phyloP scores from a whole-genome alignment of 331 rosid genomes.

The Phaseolus coccineus region DNA sequence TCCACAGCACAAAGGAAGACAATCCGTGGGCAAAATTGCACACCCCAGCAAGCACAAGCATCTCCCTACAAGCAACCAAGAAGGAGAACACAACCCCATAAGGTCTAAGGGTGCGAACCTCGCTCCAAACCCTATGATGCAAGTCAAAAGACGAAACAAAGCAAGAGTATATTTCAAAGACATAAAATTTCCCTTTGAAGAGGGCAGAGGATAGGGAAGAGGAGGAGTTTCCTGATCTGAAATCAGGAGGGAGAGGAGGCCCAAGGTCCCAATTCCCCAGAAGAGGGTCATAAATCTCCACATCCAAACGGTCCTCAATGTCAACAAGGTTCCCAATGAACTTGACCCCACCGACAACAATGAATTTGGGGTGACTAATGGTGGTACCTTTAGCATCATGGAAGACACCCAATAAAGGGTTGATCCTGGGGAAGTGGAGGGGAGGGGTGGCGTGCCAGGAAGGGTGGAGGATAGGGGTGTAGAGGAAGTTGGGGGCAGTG shows the following conservation, averaged over 20 bases:
- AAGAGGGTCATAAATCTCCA: conserved; percentile 67
- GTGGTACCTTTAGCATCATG: not conserved
- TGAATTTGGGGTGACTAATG: conserved; percentile 46
- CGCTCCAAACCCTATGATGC: conserved; percentile 60
- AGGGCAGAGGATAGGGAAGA: conserved; percentile 73
- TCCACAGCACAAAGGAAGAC: conserved; percentile 73
- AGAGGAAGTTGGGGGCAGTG: conserved; percentile 70
- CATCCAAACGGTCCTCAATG: conserved; percentile 76
- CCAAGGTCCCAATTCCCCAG: conserved; percentile 59
- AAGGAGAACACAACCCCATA: conserved; percentile 71
- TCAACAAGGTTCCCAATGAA: conserved; percentile 79
- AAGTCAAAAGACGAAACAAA: conserved; percentile 71
- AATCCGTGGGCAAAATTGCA: conserved; percentile 58
- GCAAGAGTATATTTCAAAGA: conserved; percentile 74
- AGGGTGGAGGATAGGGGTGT: conserved; percentile 57
- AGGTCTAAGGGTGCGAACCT: conserved; percentile 73
- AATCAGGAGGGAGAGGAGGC: conserved; percentile 74
- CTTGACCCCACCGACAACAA: conserved; percentile 75
- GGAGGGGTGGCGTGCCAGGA: conserved; percentile 61
- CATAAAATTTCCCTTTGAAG: conserved; percentile 59
- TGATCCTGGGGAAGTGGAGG: conserved; percentile 68
- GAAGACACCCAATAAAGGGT: conserved; percentile 76
- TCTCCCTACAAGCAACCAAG: conserved; percentile 63
- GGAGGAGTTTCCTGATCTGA: conserved; percentile 75
- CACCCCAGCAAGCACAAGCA: conserved; percentile 75